phyloP scores from a whole-genome alignment of 2,329 filamentous ascomycete genomes.

The Stagonosporopsis chrysanthemi region DNA sequence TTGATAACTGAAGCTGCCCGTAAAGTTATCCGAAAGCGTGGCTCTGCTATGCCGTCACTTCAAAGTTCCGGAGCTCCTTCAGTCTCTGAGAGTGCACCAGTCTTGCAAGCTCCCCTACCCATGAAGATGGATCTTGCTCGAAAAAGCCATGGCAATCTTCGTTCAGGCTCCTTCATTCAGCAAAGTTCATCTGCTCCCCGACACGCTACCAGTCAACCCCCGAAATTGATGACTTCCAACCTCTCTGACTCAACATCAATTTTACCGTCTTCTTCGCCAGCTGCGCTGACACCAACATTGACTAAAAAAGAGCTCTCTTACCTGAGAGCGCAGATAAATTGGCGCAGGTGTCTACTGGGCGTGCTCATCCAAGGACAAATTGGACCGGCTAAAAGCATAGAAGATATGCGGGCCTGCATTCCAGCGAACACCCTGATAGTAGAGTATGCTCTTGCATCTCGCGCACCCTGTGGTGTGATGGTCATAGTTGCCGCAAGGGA shows the following conservation, averaged over 20 bases:
- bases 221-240: not conserved
- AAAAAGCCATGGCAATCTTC: not conserved
- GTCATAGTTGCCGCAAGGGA: not conserved
- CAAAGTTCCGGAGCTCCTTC: not conserved
- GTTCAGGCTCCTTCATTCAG: not conserved
- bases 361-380: not conserved
- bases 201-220: not conserved
- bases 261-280: not conserved
- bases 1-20: not conserved
- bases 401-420: not conserved
- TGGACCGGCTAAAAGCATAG: not conserved
- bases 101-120: not conserved
- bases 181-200: not conserved
- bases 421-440: not conserved
- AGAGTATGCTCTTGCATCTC: conserved; percentile 1
- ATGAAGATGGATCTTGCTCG: not conserved
- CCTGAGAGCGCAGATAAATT: not conserved
- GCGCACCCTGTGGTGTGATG: conserved; percentile 1
- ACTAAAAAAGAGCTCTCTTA: not conserved
- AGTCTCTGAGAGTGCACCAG: not conserved
- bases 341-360: not conserved
- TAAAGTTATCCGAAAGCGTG: not conserved
- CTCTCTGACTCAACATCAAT: not conserved
- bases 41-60: not conserved
- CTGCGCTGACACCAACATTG: not conserved